phyloP scores from a whole-genome alignment of 371 early-diverging fungal genomes.

The Mucor lusitanicus region DNA sequence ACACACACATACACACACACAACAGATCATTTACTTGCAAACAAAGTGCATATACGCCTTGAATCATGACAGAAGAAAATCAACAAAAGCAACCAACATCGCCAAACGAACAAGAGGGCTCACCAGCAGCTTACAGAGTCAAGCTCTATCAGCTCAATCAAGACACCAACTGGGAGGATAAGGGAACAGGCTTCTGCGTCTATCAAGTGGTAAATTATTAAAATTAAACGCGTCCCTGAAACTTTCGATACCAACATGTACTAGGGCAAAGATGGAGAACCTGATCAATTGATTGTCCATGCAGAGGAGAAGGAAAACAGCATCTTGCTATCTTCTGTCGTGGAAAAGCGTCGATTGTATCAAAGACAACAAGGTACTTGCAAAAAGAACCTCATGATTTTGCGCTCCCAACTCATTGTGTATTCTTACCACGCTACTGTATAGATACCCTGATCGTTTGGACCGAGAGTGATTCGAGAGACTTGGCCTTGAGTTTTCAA shows the following conservation, averaged over 20 bases:
- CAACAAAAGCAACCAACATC: not conserved
- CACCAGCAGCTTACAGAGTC: slow-evolving; percentile 50
- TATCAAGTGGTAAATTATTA: slow-evolving; percentile 48
- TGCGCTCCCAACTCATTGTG: not conserved
- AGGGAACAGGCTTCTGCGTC: slow-evolving; percentile 78
- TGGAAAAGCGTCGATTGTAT: slow-evolving; percentile 68
- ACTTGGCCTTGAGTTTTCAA: slow-evolving; percentile 92
- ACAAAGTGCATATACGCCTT: not conserved
- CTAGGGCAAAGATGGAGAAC: slow-evolving; percentile 45
- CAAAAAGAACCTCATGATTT: not conserved
- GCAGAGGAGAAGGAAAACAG: slow-evolving; percentile 65
- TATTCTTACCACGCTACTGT: slow-evolving; percentile 11
- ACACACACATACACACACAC: too few species aligned
- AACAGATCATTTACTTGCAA: not conserved
- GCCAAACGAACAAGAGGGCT: not conserved
- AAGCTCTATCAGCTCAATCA: slow-evolving; percentile 77
- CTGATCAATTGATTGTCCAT: slow-evolving; percentile 61
- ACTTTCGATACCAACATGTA: slow-evolving; percentile 22
- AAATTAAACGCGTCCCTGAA: slow-evolving; percentile 23
- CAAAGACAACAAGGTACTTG: slow-evolving; percentile 77
- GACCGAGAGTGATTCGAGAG: slow-evolving; percentile 78
- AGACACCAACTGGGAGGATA: slow-evolving; percentile 76
- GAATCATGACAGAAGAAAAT: slow-evolving; percentile 7
- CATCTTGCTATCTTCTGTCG: slow-evolving; percentile 64
- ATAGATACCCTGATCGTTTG: slow-evolving; percentile 91